Evolutionary conservation across 768 basidiomycete species (phyloP), one percentile per base, ranked within the genome.

Genomic region (Tylopilus rubrobrunneus): DNA sequence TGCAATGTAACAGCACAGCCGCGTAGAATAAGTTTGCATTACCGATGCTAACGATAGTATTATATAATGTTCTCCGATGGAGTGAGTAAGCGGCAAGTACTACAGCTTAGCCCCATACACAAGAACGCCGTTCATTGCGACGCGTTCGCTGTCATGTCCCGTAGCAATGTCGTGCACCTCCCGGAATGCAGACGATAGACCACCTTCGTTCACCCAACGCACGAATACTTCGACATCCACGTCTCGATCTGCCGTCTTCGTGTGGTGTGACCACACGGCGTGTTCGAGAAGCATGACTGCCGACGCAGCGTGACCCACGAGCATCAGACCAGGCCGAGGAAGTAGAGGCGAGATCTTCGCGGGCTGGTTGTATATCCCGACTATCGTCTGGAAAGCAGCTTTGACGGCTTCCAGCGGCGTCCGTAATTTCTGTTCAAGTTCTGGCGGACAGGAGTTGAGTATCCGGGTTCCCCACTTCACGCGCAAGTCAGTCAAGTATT

Each of bases 241-340:
- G 5, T 73, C 70, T 3, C 62, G 60, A 15, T 74, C 70, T 0
- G 53, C 72, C 64, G 41, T 46, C 47, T 46, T 58, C 52, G 33
- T 66, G 8, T 42, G 65, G 55, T 71, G 55, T 1, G 83, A 75
- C 87, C 87, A 90, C 11, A 79, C 65, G 0, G 84, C 80, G 45
- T 91, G 87, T 63, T 90, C 87, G 11, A 90, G 72, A 27, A 89
- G 76, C 62, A 79, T 81, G 2, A 78, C 50, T 9, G 76, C 73
- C 1, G 85, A 79, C 0, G 84, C 73, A 29, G 81, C 57, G 43
- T 79, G 75, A 1, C 82, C 84, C 31, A 83, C 71, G 4, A 87
- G 71, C 58, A 83, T 76, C 25, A 91, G 71, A 2, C 82, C 78
- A 0, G 84, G 79, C 4, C 82, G 80, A 0, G 81, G 74, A 17